phyloP scores from a whole-genome alignment of 2,329 filamentous ascomycete species.

The Pseudomassariella vexata region DNA sequence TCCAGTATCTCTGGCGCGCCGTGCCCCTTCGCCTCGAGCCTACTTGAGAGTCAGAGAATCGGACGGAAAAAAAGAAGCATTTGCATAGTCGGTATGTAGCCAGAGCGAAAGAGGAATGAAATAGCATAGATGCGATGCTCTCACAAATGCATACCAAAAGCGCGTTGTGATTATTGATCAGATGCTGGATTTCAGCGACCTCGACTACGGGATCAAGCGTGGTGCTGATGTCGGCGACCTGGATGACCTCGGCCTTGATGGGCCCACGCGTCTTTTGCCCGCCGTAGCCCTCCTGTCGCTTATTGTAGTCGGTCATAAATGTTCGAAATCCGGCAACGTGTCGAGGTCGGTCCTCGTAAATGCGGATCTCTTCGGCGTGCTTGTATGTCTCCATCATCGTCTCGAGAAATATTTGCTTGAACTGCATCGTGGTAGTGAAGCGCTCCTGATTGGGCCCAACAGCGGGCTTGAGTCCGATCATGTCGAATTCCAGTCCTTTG shows the following conservation, averaged over 20 bases:
- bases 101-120: too few relatives aligned
- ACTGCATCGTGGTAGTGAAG: constrained; percentile 79
- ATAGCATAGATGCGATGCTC: too few relatives aligned
- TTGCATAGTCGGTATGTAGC: too few relatives aligned
- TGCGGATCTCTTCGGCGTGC: constrained; percentile 73
- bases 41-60: too few relatives aligned
- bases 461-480: constrained; percentile 80
- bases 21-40: constrained; percentile 28
- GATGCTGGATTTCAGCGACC: constrained; percentile 58
- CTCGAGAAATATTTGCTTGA: constrained; percentile 82
- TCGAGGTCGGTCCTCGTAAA: constrained; percentile 62
- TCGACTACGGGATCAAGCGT: constrained; percentile 30
- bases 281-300: constrained; percentile 38
- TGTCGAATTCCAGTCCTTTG: constrained; percentile 79
- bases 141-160: too few relatives aligned
- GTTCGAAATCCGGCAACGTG: constrained; percentile 78
- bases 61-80: too few relatives aligned
- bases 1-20: constrained; percentile 25
- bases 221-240: constrained; percentile 71
- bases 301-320: constrained; percentile 77
- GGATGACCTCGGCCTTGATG: constrained; percentile 74
- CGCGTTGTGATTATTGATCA: constrained; percentile 83
- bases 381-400: constrained; percentile 82
- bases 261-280: constrained; percentile 52
- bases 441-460: constrained; percentile 74